Conservation (phyloP, 805 yeast genomes). For the Candida ficus region DNA sequence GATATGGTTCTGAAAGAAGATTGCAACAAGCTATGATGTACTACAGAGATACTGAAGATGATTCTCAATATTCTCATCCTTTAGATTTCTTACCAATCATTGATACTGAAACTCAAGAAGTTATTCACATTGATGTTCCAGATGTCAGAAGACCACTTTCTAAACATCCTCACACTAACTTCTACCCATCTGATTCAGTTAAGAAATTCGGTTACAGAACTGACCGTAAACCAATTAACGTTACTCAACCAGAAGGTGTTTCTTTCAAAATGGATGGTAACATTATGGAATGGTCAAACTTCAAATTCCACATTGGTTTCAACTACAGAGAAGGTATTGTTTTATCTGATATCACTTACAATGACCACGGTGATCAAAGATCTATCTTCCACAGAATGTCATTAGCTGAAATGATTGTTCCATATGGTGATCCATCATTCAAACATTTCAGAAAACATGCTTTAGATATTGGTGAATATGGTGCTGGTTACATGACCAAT, state of each 20-base stretch:
- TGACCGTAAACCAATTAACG: slow-evolving; percentile 59
- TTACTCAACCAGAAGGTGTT: slow-evolving; percentile 80
- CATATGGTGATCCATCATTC: slow-evolving; percentile 73
- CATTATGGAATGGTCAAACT: slow-evolving; percentile 73
- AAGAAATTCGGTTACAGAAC: slow-evolving; percentile 62
- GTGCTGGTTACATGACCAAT: slow-evolving; percentile 83
- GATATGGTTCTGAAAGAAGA: slow-evolving; percentile 74
- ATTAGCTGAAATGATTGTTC: slow-evolving; percentile 78
- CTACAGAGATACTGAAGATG: slow-evolving; percentile 72
- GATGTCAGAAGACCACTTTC: slow-evolving; percentile 67
- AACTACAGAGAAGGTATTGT: slow-evolving; percentile 85
- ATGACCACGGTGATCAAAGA: slow-evolving; percentile 69
- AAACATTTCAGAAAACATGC: slow-evolving; percentile 87
- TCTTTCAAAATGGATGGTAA: slow-evolving; percentile 68
- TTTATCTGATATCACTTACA: slow-evolving; percentile 64
- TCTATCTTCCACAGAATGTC: slow-evolving; percentile 78
- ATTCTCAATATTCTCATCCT: slow-evolving; percentile 63
- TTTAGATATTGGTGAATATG: slow-evolving; percentile 81
- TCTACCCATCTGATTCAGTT: slow-evolving; percentile 59
- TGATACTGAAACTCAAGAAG: slow-evolving; percentile 65
- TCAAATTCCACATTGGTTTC: slow-evolving; percentile 74
- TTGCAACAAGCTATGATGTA: slow-evolving; percentile 79
- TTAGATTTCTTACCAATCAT: slow-evolving; percentile 80
- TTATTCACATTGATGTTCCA: slow-evolving; percentile 72
- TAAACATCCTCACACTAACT: slow-evolving; percentile 62